These are phyloP conservation scores for Phalaenopsis hybrid DNA, from an alignment of 116 monocot genomes.

Conservation along the genomic window DNA sequence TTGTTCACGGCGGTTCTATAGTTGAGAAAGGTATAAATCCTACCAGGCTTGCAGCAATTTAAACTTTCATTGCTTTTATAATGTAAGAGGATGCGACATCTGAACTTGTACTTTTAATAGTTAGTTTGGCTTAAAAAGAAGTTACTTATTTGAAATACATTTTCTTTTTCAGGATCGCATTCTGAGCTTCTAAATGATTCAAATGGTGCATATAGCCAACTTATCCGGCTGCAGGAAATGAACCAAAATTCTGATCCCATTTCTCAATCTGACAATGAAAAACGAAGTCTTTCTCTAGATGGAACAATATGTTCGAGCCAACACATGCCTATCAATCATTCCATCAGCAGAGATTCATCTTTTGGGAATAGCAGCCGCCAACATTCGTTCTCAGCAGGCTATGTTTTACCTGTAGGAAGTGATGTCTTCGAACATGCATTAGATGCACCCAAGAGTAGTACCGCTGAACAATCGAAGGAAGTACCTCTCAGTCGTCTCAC, in stretches of 20 bases:
- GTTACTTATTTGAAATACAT: neutral
- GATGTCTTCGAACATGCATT: conserved; percentile 3
- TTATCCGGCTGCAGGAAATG: conserved; percentile 4
- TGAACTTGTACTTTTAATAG: too few species aligned
- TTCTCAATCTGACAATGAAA: neutral
- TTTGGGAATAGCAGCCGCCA: conserved; percentile 7
- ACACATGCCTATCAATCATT: neutral
- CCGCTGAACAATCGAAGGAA: neutral
- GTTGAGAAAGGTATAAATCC: conserved; percentile 44
- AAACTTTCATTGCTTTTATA: too few species aligned
- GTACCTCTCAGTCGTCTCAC: conserved; percentile 33
- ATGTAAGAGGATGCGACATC: too few species aligned
- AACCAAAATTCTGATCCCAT: neutral
- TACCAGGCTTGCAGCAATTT: too few species aligned
- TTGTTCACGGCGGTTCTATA: conserved; percentile 44
- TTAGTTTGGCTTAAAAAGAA: too few species aligned
- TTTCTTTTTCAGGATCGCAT: conserved; percentile 8
- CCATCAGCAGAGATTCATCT: conserved; percentile 7
- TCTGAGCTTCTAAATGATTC: conserved; percentile 4
- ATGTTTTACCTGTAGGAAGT: conserved; percentile 7
- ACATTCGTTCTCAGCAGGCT: neutral
- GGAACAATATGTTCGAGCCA: neutral
- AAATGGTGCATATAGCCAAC: conserved; percentile 21
- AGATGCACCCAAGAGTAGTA: neutral
- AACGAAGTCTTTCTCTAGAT: neutral